These are phyloP conservation scores for Botrytis fabae DNA, from an alignment of 2,329 filamentous ascomycete genomes.

Conservation along the genomic window DNA sequence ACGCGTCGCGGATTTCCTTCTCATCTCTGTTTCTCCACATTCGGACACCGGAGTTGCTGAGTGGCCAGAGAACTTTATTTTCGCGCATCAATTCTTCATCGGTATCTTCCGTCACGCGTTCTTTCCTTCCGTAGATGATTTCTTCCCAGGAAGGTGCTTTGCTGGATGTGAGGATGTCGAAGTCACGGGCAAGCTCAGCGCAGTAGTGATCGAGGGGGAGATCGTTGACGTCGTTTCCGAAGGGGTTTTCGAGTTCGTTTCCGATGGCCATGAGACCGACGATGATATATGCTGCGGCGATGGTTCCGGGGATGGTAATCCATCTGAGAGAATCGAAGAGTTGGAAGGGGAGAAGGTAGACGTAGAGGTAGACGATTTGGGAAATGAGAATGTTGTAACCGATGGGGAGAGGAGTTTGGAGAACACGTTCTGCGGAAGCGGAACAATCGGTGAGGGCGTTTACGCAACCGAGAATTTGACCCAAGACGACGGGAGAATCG, in stretches of 20 bases:
- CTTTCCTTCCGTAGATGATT: conserved; percentile 25
- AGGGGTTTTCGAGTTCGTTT: conserved; percentile 81
- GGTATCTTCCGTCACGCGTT: conserved; percentile 5
- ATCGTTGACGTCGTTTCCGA: conserved; percentile 82
- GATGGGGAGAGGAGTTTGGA: conserved; percentile 78
- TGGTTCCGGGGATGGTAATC: conserved; percentile 75
- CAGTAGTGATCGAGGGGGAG: conserved; percentile 76
- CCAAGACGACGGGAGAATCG: conserved; percentile 33
- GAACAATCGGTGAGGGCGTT: conserved; percentile 69
- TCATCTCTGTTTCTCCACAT: conserved; percentile 48
- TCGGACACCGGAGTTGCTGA: conserved; percentile 45
- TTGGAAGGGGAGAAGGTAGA: conserved; percentile 80
- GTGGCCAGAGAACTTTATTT: conserved; percentile 43
- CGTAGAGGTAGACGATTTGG: conserved; percentile 85
- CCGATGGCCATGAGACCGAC: conserved; percentile 75
- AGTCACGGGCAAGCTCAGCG: conserved; percentile 69
- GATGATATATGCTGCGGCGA: conserved; percentile 77
- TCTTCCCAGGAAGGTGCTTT: conserved; percentile 31
- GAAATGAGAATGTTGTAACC: conserved; percentile 83
- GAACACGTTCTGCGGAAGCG: conserved; percentile 71
- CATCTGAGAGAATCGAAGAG: conserved; percentile 63
- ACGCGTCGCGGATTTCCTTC: conserved; percentile 45
- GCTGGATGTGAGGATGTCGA: conserved; percentile 61
- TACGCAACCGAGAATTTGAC: conserved; percentile 43
- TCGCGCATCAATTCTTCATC: conserved; percentile 17